Evolutionary conservation across 805 yeast species (phyloP), one percentile per base, ranked within the genome.

Genomic region (Starmerella sirachaensis): DNA sequence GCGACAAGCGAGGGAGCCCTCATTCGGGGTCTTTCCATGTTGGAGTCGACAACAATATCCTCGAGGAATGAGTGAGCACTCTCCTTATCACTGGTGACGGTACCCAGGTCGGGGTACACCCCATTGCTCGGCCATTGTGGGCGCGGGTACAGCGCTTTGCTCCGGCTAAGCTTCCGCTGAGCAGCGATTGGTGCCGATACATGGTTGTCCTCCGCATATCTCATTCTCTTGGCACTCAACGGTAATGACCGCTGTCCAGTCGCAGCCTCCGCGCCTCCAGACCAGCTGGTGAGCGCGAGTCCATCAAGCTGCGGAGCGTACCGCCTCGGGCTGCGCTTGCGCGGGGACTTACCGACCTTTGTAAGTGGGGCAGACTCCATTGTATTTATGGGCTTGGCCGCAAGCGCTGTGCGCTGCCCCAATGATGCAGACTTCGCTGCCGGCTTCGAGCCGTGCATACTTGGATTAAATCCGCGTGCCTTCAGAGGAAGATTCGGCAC

Each of bases 351-450:
- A 11, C 24, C 24, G 24, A 7, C 10, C 24, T 21, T 21, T 21
- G 24, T 7, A 21, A 21, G 11, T 21, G 7, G 24, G 24, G 24
- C 24, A 21, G 24, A 11, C 21, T 31, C 13, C 31, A 3, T 19
- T n/a, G 24, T 25, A 29, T 42, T 42, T 9, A 39, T 14, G 1
- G 42, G 35, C 33, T 42, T 42, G 0, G 37, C 38, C 8, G 38
- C 39, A n/a, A 42, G 36, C 22, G 33, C 40, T 19, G 25, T 24
- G 4, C 40, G 35, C 4, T 31, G 12, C 12, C 21, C 31, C 4
- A 14, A 12, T 23, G 29, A 23, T 12, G 13, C 29, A 14, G 29
- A 11, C 29, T 22, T 29, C 17, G 33, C 25, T 2, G 31, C 38
- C 1, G 32, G 26, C 26, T 27, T 28, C 4, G 34, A 10, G 3